These are phyloP conservation scores for Knufia fluminis DNA, from an alignment of 2,329 filamentous ascomycete genomes.

Conservation along the genomic window DNA sequence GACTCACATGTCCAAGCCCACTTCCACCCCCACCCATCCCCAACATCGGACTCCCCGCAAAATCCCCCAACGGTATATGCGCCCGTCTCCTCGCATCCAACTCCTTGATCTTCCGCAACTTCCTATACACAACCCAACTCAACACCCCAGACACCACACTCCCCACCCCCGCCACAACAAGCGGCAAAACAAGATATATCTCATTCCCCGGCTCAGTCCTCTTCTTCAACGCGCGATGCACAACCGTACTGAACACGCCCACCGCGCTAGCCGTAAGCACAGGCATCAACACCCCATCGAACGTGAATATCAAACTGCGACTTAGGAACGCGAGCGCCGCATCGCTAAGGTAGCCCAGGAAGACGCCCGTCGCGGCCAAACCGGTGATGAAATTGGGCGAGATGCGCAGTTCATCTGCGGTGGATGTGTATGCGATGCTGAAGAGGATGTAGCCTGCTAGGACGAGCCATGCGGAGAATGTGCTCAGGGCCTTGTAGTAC, in stretches of 20 bases:
- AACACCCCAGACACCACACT: constrained; percentile 14
- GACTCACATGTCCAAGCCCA: constrained; percentile 6
- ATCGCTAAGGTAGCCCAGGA: constrained; percentile 15
- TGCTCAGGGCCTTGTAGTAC: constrained; percentile 17
- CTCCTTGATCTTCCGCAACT: constrained; percentile 16
- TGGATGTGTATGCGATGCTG: constrained; percentile 18
- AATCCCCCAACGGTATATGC: constrained; percentile 9
- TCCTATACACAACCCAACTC: constrained; percentile 15
- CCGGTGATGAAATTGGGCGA: constrained; percentile 12
- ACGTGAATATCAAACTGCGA: constrained; percentile 18
- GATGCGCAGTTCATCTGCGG: constrained; percentile 14
- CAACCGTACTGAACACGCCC: constrained; percentile 20
- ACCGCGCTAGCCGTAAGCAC: constrained; percentile 18
- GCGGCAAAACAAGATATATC: constrained; percentile 19
- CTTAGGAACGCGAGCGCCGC: constrained; percentile 16
- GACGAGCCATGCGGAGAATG: constrained; percentile 19
- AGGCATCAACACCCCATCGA: constrained; percentile 20
- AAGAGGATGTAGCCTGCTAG: constrained; percentile 21
- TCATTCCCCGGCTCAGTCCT: constrained; percentile 10
- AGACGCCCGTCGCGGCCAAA: constrained; percentile 14
- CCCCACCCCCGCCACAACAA: constrained; percentile 13
- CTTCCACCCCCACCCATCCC: not conserved
- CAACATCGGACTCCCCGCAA: constrained; percentile 1
- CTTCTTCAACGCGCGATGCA: constrained; percentile 15
- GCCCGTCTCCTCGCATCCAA: constrained; percentile 16